These are phyloP conservation scores for Candida maesae DNA, from an alignment of 805 yeast species.

Conservation along the genomic window DNA sequence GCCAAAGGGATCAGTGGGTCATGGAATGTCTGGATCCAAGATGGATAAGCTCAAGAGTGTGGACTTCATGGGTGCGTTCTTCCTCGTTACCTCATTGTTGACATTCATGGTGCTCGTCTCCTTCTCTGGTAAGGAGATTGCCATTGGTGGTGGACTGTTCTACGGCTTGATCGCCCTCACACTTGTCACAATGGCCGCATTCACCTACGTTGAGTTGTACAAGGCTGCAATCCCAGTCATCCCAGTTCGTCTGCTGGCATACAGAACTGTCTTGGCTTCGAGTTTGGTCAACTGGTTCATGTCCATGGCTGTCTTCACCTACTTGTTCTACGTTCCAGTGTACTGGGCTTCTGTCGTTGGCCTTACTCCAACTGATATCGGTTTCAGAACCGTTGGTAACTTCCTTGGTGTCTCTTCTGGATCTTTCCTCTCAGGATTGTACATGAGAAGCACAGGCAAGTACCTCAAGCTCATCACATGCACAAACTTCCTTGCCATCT, in stretches of 20 bases:
- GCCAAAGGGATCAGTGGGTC: conserved; percentile 51
- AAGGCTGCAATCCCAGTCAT: conserved; percentile 55
- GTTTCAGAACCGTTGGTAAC: conserved; percentile 51
- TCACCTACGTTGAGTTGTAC: conserved; percentile 41
- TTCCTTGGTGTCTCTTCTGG: conserved; percentile 67
- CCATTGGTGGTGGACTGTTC: conserved; percentile 44
- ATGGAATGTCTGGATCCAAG: conserved; percentile 42
- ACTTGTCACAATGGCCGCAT: conserved; percentile 31
- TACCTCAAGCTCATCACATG: conserved; percentile 47
- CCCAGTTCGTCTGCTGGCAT: conserved; percentile 51
- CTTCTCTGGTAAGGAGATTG: conserved; percentile 54
- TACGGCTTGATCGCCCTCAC: conserved; percentile 33
- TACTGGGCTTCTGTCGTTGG: conserved; percentile 54
- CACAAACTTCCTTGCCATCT: conserved; percentile 39
- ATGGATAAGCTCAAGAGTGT: conserved; percentile 49
- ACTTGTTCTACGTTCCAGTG: conserved; percentile 68
- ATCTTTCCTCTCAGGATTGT: conserved; percentile 60
- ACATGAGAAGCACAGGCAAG: conserved; percentile 65
- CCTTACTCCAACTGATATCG: conserved; percentile 52
- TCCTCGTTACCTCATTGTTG: conserved; percentile 55
- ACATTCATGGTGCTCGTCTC: conserved; percentile 63
- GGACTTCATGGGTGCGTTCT: conserved; percentile 62
- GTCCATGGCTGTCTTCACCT: conserved; percentile 64
- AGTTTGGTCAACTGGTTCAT: conserved; percentile 63
- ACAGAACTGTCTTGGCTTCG: conserved; percentile 59